These are phyloP conservation scores for Quercus berberidifolia DNA, from an alignment of 306 rosid genomes.

Conservation along the genomic window DNA sequence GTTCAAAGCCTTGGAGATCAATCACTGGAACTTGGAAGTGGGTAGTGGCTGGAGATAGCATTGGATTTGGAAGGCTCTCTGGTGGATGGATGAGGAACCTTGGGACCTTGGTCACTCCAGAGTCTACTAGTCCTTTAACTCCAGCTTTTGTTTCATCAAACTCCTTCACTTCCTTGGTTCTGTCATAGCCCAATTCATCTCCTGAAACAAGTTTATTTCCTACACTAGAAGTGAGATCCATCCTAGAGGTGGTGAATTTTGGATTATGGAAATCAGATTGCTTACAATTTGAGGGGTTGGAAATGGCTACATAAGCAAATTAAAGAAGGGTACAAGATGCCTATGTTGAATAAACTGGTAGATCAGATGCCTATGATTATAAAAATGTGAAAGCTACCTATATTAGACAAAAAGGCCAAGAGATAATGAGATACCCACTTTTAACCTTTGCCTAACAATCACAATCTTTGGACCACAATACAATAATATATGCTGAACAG, in stretches of 20 bases:
- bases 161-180: conserved; percentile 57
- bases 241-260: conserved; percentile 7
- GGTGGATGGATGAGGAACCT: conserved; percentile 57
- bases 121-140: conserved; percentile 68
- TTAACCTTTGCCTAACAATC: conserved; percentile 16
- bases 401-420: conserved; percentile 29
- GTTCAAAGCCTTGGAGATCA: conserved; percentile 43
- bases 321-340: conserved; percentile 35
- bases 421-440: conserved; percentile 33
- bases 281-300: conserved; percentile 16
- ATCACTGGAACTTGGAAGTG: conserved; percentile 52
- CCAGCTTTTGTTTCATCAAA: conserved; percentile 76
- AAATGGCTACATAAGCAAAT: conserved; percentile 14
- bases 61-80: conserved; percentile 17
- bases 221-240: conserved; percentile 8
- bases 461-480: neutral
- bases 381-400: neutral
- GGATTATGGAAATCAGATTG: conserved; percentile 2
- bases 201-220: neutral
- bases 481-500: conserved; percentile 13
- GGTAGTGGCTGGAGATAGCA: neutral
- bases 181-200: conserved; percentile 32
- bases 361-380: conserved; percentile 25
- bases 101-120: conserved; percentile 56
- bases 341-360: conserved; percentile 11